Evolutionary conservation across 495 filamentous ascomycete species (phyloP).

Genomic region (Penicillium longicatenatum): DNA sequence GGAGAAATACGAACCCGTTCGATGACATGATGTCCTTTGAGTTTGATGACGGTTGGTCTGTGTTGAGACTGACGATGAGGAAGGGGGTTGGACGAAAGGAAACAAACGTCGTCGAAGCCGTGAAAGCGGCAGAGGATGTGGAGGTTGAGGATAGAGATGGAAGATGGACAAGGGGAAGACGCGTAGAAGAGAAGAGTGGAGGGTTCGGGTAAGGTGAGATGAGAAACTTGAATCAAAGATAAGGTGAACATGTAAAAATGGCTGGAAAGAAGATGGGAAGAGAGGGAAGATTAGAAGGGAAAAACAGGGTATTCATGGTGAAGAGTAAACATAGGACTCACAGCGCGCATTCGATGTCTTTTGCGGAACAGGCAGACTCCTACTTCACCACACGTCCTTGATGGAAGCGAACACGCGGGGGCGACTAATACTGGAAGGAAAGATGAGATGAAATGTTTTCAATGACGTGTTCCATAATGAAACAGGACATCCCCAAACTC

Average conservation of each 20-base stretch:
- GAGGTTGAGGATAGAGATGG: neutral
- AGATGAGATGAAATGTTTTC: slow-evolving; percentile 13
- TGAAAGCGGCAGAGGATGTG: neutral
- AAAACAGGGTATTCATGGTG: too few relatives aligned
- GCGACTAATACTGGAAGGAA: neutral
- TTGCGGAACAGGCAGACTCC: too few relatives aligned
- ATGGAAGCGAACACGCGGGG: too few relatives aligned
- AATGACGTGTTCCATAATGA: slow-evolving; percentile 14
- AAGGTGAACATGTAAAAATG: too few relatives aligned
- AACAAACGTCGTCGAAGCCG: neutral
- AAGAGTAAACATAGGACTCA: too few relatives aligned
- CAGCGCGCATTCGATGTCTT: too few relatives aligned
- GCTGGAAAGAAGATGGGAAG: too few relatives aligned
- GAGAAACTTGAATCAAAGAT: neutral
- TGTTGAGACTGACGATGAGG: neutral
- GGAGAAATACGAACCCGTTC: neutral
- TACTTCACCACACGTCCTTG: too few relatives aligned
- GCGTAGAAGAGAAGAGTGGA: too few relatives aligned
- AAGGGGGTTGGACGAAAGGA: neutral
- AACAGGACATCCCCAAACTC: slow-evolving; percentile 8
- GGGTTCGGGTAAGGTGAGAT: neutral
- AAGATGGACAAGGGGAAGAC: neutral
- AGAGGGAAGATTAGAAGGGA: too few relatives aligned
- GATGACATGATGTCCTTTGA: neutral
- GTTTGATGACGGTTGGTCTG: neutral